Evolutionary conservation across 1,139 yeast genomes (phyloP), one percentile per base, ranked within the genome.

Genomic region (Insectozyma bohioensis): DNA sequence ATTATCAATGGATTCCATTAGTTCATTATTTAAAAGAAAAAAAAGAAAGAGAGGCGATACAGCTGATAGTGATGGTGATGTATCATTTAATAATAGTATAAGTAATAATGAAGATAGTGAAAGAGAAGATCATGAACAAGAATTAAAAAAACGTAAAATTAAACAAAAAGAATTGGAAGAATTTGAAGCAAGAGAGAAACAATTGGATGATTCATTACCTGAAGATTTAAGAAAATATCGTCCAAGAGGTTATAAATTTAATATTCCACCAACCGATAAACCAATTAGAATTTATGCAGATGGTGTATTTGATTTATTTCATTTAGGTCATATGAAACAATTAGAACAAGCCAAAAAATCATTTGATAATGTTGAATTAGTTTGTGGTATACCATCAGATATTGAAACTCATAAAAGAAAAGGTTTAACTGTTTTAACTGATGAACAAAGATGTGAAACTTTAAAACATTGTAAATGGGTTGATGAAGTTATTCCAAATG

Each of bases 291-390:
- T 92, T 15, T 92, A 92, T 54, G 98, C 98, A 5, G 98, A 92
- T 59, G 98, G 98, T 30, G 97, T 92, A 14, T 92, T 92, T 66
- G 98, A 92, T 61, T 68, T 92, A 45, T 92, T 92, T 63, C 98
- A 92, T 60, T 62, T 92, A 52, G 98, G 98, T 15, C 98, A 92
- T 57, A 92, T 92, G 97, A 80, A 86, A 52, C 98, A 92, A 58
- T 70, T 92, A 51, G 97, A 92, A 55, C 98, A 92, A 63, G 90
- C 97, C 46, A 90, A 92, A 52, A 90, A 88, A 58, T 78, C 95
- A n/a, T 78, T 92, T 44, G 82, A 85, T 6, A 86, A 86, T 49
- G 95, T 85, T 22, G 73, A 78, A 37, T 70, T 92, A 51, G 90
- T 92, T 20, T 87, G 94, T 51, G 98, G 98, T 26, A 73, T 92